Base-by-base conservation (phyloP, 345 rosid species). In the Corymbia maculata region DNA sequence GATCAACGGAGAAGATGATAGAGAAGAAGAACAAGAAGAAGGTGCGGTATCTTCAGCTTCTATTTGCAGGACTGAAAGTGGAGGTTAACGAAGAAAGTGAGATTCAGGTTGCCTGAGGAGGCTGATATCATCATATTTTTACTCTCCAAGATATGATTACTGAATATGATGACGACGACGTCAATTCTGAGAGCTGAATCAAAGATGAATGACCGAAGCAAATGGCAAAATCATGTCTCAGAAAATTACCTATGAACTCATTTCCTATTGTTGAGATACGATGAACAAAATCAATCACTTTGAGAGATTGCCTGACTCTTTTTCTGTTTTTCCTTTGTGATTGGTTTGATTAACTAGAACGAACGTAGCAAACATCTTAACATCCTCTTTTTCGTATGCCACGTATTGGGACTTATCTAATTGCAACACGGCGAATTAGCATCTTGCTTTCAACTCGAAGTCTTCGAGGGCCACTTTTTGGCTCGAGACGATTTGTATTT, bases 91-190 rank as follows among this genome's bases (percentile, higher is more conserved):
- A 93, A 93, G 91, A 91, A 85, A 88, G 94, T 94, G 44, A 91
- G 90, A 89, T 93, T 94, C 89, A 93, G 80, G 90, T 70, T 87
- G 88, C 94, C 94, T 2, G 91, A 91, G 42, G 93, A 92, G 59
- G 82, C 91, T 66, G 93, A 93, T 28, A 86, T 90, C 68, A 68
- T 89, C 86, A 12, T 91, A 6, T 91, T 92, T n/a, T 80, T 85
- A 91, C 89, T 93, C 91, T 12, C 91, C 94, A 22, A 50, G 42
- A 32, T 32, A 51, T 57, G 59, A 51, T 13, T 7, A 68, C 51
- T 52, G 8, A 75, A 19, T 75, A 8, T 75, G 49, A 19, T 42
- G 49, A 75, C 5, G 49, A 22, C 49, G 42, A 42, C 42, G 84
- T 17, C 21, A 28, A 75, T 45, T 14, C 9, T 42, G 28, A 75